These are phyloP conservation scores for Harringtonia aguacate DNA, from an alignment of 2,329 filamentous ascomycete genomes.

Conservation along the genomic window DNA sequence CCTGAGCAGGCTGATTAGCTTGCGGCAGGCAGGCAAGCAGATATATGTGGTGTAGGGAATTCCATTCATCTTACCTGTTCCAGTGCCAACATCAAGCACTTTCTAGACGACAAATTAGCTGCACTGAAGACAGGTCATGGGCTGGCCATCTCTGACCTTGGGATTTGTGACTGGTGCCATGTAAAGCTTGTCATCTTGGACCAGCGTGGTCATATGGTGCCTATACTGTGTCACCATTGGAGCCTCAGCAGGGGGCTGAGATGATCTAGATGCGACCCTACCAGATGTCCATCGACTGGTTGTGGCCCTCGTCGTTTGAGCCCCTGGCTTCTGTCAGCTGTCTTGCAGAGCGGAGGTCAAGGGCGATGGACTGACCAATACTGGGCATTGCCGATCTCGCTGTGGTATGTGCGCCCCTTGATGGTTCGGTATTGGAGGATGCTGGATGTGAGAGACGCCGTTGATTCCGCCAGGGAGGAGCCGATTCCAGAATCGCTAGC, in stretches of 20 bases:
- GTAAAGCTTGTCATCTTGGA: not conserved
- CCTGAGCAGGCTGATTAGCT: constrained; percentile 16
- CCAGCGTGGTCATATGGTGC: not conserved
- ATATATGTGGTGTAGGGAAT: too few relatives aligned
- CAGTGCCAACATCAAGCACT: constrained; percentile 36
- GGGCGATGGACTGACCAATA: too few relatives aligned
- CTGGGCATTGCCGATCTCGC: too few relatives aligned
- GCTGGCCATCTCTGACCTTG: not conserved
- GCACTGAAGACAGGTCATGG: not conserved
- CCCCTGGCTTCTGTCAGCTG: too few relatives aligned
- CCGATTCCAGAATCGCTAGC: too few relatives aligned
- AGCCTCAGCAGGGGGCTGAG: not conserved
- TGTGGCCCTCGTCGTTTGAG: not conserved
- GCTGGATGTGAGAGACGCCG: too few relatives aligned
- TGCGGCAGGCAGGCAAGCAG: too few relatives aligned
- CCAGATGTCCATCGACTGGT: not conserved
- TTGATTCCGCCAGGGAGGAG: too few relatives aligned
- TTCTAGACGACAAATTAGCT: constrained; percentile 16
- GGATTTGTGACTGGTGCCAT: not conserved
- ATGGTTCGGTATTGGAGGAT: too few relatives aligned
- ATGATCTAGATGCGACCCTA: not conserved
- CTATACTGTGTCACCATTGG: not conserved
- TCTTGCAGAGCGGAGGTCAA: too few relatives aligned
- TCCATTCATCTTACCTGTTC: constrained; percentile 29
- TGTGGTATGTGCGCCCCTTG: too few relatives aligned